Percentiles rank a stretch among this genome's conserved stretches.
Conservation (phyloP, 305 asterid species). For the Fraxinus dipetala region DNA sequence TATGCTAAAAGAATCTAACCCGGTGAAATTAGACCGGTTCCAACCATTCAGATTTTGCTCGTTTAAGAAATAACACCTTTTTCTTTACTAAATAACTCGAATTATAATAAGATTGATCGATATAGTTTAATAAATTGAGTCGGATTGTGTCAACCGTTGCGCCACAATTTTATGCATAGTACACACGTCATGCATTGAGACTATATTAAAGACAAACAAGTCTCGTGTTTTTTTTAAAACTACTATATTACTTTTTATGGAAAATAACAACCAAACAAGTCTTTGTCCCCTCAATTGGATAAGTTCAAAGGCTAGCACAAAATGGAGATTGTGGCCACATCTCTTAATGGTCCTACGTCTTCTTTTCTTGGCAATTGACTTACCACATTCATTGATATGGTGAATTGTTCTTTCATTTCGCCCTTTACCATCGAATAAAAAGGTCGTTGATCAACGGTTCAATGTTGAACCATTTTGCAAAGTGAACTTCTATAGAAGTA, state of each 20-base stretch:
- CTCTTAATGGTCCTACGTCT: slow-evolving; percentile 17
- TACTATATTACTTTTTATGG: background rate
- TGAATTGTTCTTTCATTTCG: background rate
- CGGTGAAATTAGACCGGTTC: background rate
- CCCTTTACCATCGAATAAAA: background rate
- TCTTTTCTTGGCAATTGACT: background rate
- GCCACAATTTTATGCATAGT: background rate
- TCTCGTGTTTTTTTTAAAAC: background rate
- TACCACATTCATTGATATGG: background rate
- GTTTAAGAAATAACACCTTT: background rate
- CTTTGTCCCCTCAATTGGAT: slow-evolving; percentile 1
- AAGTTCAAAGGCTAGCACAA: background rate
- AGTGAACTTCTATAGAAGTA: background rate
- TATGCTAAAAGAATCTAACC: too few relatives aligned
- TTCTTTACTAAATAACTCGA: too few relatives aligned
- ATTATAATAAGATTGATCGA: too few relatives aligned
- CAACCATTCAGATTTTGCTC: background rate
- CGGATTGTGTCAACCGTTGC: background rate
- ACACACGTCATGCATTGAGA: background rate
- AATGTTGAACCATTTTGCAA: background rate
- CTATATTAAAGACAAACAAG: background rate
- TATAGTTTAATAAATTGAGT: background rate
- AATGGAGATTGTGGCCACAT: slow-evolving; percentile 6
- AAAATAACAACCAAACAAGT: background rate
- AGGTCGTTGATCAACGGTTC: background rate